These are phyloP conservation scores for Microcyclosporella mali DNA, from an alignment of 2,329 filamentous ascomycete species.

Conservation along the genomic window DNA sequence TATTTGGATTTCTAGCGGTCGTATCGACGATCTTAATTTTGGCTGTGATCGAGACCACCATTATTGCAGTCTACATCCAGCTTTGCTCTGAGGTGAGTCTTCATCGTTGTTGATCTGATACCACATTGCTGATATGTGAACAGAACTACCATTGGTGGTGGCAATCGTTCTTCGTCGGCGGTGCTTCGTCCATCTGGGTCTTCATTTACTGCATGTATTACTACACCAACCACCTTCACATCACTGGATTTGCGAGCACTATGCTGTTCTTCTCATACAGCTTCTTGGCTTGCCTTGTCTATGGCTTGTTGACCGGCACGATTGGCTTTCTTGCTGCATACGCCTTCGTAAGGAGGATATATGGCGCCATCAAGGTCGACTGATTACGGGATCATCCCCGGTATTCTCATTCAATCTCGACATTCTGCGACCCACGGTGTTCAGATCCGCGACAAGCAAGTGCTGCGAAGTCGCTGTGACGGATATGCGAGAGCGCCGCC, in stretches of 20 bases:
- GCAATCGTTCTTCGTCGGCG: slow-evolving; percentile 77
- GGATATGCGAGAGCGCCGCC: background rate
- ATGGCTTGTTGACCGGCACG: slow-evolving; percentile 74
- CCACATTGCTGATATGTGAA: slow-evolving; percentile 10
- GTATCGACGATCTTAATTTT: slow-evolving; percentile 66
- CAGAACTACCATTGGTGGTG: slow-evolving; percentile 88
- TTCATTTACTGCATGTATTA: slow-evolving; percentile 81
- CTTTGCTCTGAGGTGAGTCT: slow-evolving; percentile 65
- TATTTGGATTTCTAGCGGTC: slow-evolving; percentile 77
- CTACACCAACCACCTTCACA: slow-evolving; percentile 72
- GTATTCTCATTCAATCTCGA: too few species aligned
- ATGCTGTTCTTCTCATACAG: slow-evolving; percentile 82
- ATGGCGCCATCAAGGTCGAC: slow-evolving; percentile 44
- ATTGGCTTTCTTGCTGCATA: slow-evolving; percentile 80
- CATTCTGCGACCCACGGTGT: too few species aligned
- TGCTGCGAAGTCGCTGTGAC: slow-evolving; percentile 1
- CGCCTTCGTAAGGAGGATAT: slow-evolving; percentile 76
- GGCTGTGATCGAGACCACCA: slow-evolving; percentile 74
- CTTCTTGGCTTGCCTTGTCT: slow-evolving; percentile 73
- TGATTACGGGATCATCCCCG: slow-evolving; percentile 12
- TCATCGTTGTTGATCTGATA: too few species aligned
- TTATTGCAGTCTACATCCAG: slow-evolving; percentile 76
- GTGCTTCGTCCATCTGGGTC: slow-evolving; percentile 71
- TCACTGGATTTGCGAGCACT: slow-evolving; percentile 70
- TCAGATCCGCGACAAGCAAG: slow-evolving; percentile 1